Evolutionary conservation across 345 rosid genomes (phyloP).

Genomic region (Gossypioides kirkii): DNA sequence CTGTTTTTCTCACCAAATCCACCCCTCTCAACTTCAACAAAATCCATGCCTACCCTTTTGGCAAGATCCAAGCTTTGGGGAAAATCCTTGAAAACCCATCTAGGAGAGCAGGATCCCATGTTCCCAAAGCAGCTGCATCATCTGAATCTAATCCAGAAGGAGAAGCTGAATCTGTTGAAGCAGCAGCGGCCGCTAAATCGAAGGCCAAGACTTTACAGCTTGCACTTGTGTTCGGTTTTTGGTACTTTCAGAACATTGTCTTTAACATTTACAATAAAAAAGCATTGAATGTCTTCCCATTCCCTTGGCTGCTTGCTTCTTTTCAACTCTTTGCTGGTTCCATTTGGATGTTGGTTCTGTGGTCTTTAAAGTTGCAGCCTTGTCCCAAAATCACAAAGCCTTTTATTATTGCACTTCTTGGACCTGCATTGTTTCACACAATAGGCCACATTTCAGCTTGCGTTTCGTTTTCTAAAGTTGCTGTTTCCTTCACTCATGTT

Average conservation of each 20-base stretch:
- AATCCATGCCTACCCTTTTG: constrained; percentile 32
- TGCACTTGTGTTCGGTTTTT: constrained; percentile 68
- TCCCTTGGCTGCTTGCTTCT: constrained; percentile 95
- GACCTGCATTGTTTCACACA: constrained; percentile 94
- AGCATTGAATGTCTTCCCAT: constrained; percentile 80
- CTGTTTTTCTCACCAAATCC: constrained; percentile 27
- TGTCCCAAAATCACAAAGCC: constrained; percentile 77
- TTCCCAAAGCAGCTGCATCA: constrained; percentile 39
- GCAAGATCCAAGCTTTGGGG: constrained; percentile 36
- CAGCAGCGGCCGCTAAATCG: constrained; percentile 21
- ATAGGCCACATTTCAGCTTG: constrained; percentile 96
- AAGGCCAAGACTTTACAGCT: constrained; percentile 50
- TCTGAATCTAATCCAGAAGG: constrained; percentile 46
- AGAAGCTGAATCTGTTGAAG: constrained; percentile 17
- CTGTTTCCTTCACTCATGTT: constrained; percentile 95
- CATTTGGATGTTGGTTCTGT: constrained; percentile 77
- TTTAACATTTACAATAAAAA: constrained; percentile 94
- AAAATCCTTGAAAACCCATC: constrained; percentile 21
- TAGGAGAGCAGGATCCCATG: constrained; percentile 32
- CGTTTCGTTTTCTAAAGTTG: constrained; percentile 92
- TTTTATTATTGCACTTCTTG: constrained; percentile 81
- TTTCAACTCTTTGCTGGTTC: constrained; percentile 92
- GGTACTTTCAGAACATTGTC: constrained; percentile 91
- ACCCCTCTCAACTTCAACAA: constrained; percentile 16
- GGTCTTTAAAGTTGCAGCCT: constrained; percentile 80